These are phyloP conservation scores for Mikania micrantha DNA, from an alignment of 129 eudicot genomes.

Conservation along the genomic window DNA sequence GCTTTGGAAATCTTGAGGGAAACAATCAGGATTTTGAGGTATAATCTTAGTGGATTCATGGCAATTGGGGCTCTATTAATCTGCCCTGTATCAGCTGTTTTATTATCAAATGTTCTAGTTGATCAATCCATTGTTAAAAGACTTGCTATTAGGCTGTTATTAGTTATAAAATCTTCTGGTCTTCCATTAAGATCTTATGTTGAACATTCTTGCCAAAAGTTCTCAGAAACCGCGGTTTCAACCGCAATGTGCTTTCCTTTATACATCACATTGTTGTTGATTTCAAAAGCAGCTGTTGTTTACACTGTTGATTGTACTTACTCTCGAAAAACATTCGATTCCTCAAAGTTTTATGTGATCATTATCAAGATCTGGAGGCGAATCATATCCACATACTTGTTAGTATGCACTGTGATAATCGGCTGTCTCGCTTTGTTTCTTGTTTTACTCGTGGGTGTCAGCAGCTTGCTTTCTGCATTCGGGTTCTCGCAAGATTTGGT, in stretches of 20 bases:
- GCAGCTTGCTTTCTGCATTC: conserved; percentile 36
- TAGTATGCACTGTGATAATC: conserved; percentile 45
- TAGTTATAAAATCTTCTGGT: conserved; percentile 55
- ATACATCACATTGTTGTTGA: conserved; percentile 45
- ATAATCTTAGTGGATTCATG: conserved; percentile 44
- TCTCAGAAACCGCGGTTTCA: conserved; percentile 52
- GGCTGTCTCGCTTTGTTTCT: conserved; percentile 52
- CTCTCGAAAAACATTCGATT: conserved; percentile 50
- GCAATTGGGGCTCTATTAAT: conserved; percentile 43
- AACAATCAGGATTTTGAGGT: conserved; percentile 51
- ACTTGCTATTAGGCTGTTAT: conserved; percentile 32
- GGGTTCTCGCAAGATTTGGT: conserved; percentile 46
- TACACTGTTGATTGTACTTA: conserved; percentile 75
- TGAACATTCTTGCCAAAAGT: conserved; percentile 56
- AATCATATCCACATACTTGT: conserved; percentile 50
- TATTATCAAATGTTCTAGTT: conserved; percentile 49
- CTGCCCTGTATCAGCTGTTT: conserved; percentile 64
- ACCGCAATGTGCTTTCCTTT: conserved; percentile 53
- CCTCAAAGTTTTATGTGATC: conserved; percentile 30
- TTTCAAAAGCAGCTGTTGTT: conserved; percentile 76
- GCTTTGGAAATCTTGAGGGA: conserved; percentile 64
- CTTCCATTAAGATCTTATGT: conserved; percentile 50
- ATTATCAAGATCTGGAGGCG: conserved; percentile 55
- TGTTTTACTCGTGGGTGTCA: conserved; percentile 39
- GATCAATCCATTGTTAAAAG: conserved; percentile 53